These are phyloP conservation scores for Acer negundo DNA, from an alignment of 345 rosid species.

Conservation along the genomic window DNA sequence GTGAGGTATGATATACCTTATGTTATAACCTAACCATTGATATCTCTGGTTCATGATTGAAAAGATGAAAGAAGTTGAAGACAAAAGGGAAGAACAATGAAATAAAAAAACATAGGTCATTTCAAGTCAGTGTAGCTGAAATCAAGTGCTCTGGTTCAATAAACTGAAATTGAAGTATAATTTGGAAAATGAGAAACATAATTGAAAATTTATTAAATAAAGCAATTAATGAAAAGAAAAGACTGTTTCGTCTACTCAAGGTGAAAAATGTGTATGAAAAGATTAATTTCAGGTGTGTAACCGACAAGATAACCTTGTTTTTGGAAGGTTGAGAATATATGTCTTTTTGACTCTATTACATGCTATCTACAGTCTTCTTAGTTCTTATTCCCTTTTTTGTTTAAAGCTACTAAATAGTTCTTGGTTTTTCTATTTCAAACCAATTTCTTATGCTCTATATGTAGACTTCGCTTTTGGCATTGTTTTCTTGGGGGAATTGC, in stretches of 20 bases:
- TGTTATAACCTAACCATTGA: not conserved
- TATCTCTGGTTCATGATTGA: not conserved
- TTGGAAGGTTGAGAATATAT: not conserved
- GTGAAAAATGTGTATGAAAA: not conserved
- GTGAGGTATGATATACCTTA: slow-evolving; percentile 52
- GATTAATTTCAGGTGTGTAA: not conserved
- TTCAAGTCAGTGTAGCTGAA: not conserved
- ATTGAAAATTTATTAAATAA: not conserved
- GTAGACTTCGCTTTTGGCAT: not conserved
- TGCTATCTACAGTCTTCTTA: not conserved
- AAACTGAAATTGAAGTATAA: not conserved
- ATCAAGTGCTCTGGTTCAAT: not conserved
- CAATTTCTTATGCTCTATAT: not conserved
- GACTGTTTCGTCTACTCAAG: not conserved
- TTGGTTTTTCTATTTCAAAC: not conserved
- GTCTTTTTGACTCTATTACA: not conserved
- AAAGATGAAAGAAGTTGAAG: not conserved
- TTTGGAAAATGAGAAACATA: not conserved
- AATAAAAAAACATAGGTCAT: not conserved
- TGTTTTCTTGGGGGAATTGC: no score
- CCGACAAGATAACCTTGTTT: not conserved
- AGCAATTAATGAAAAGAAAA: not conserved
- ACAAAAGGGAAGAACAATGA: not conserved
- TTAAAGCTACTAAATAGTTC: not conserved
- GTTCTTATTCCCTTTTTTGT: not conserved